Base-by-base conservation (phyloP, 192 early-diverging fungal genomes). In the Spizellomyces punctatus region DNA sequence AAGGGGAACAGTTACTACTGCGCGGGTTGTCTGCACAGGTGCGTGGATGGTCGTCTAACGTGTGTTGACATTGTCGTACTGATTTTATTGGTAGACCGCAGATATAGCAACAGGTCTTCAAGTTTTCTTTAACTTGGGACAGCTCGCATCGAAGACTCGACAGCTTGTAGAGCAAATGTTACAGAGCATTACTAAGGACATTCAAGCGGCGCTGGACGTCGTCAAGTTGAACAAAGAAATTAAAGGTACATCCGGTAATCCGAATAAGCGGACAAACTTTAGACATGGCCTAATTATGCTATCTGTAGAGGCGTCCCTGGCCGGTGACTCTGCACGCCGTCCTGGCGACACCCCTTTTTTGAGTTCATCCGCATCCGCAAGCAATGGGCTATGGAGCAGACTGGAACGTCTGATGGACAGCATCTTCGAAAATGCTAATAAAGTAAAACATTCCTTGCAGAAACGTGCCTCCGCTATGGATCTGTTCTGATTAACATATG, bases 351-450 rank as follows among this genome's bases (percentile, higher is more conserved):
- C 27, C 27, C 27, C 27, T 36, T 36, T 36, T 36, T 36, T 36
- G 27, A 3, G 27, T 3, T 36, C 27, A 36, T 36, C 27, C 27
- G 27, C 27, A 36, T 36, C 27, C 27, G 59, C 59, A 27, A 41
- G 14, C 16, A 41, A 17, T 61, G 59, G 59, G 6, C 42, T 86
- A 60, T 86, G 84, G 84, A 75, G 57, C 52, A 47, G 82, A 50
- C 44, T 81, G 8, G 84, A 86, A 61, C 64, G 64, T 5, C 69
- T 84, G 44, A 77, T 78, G 58, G 84, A 86, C 65, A 66, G 70
- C 10, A 75, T 84, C 12, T 80, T 78, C 55, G 73, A 76, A 16
- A 76, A 76, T 42, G 63, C 78, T 17, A 69, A 52, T 46, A 80
- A 81, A 58, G 76, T 85, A 8, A 43, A n/a, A 3, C 1, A 36